Evolutionary conservation across 768 basidiomycete species (phyloP).

Genomic region (Russula dissimulans): DNA sequence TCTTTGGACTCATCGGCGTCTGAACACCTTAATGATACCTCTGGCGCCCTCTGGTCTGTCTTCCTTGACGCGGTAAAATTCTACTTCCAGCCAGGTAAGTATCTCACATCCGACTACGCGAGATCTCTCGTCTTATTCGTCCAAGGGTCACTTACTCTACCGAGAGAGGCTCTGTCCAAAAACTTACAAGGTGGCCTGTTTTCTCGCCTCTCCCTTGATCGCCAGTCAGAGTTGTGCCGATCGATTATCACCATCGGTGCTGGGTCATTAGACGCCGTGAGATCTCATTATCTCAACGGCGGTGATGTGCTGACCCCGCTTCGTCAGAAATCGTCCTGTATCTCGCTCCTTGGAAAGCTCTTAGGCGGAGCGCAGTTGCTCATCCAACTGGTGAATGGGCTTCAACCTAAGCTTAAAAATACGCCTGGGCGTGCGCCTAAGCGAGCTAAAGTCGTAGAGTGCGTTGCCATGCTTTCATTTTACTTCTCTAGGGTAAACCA

Average conservation of each 20-base stretch:
- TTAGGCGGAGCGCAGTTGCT: slow-evolving; percentile 46
- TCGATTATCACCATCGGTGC: slow-evolving; percentile 46
- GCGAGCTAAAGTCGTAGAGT: slow-evolving; percentile 54
- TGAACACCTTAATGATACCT: slow-evolving; percentile 36
- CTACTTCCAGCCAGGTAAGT: slow-evolving; percentile 40
- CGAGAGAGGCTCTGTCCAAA: slow-evolving; percentile 34
- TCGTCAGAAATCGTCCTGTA: slow-evolving; percentile 28
- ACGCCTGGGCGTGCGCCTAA: slow-evolving; percentile 47
- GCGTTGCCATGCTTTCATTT: slow-evolving; percentile 13
- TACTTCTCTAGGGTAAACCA: neutral
- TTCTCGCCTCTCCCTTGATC: slow-evolving; percentile 39
- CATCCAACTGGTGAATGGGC: slow-evolving; percentile 38
- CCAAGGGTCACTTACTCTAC: slow-evolving; percentile 33
- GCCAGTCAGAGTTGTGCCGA: slow-evolving; percentile 46
- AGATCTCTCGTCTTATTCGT: slow-evolving; percentile 3
- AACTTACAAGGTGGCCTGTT: slow-evolving; percentile 52
- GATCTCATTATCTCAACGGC: slow-evolving; percentile 16
- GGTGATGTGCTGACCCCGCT: neutral
- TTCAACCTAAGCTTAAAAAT: slow-evolving; percentile 39
- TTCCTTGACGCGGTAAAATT: slow-evolving; percentile 37
- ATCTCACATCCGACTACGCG: neutral
- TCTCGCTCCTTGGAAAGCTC: slow-evolving; percentile 38
- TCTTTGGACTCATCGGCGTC: slow-evolving; percentile 44
- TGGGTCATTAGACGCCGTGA: slow-evolving; percentile 41
- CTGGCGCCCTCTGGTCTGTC: slow-evolving; percentile 40